phyloP scores from a whole-genome alignment of 495 filamentous ascomycete species.

The Mycothermus thermophilus region DNA sequence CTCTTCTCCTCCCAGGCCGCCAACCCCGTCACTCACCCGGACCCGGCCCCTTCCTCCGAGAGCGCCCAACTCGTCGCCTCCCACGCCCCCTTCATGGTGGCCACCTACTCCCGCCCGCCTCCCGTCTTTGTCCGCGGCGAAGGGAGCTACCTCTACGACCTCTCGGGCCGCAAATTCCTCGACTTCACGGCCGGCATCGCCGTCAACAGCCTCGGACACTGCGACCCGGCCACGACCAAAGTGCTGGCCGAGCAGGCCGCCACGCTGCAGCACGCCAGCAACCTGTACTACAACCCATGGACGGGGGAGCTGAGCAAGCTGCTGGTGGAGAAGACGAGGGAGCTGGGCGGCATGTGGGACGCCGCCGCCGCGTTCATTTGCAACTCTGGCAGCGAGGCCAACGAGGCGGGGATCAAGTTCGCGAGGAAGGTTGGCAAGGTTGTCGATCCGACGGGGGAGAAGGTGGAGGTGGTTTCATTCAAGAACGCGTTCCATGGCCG shows the following conservation, averaged over 20 bases:
- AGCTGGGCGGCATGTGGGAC: conserved; percentile 65
- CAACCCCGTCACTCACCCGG: conserved; percentile 52
- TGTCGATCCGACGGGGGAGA: conserved; percentile 52
- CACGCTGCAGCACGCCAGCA: conserved; percentile 77
- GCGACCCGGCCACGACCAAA: conserved; percentile 54
- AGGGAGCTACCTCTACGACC: conserved; percentile 78
- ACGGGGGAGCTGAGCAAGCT: conserved; percentile 71
- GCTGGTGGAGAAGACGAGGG: conserved; percentile 64
- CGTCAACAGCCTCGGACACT: conserved; percentile 84
- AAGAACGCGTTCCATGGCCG: conserved; percentile 86
- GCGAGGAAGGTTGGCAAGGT: conserved; percentile 77
- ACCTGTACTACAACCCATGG: conserved; percentile 94
- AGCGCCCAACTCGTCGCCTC: conserved; percentile 60
- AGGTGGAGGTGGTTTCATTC: conserved; percentile 81
- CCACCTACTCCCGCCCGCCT: conserved; percentile 83
- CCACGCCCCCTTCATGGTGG: conserved; percentile 75
- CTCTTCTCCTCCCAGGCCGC: conserved; percentile 18
- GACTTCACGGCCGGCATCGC: conserved; percentile 95
- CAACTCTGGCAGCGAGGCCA: conserved; percentile 90
- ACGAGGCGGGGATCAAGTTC: conserved; percentile 96
- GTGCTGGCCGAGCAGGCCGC: conserved; percentile 64
- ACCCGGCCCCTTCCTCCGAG: conserved; percentile 63
- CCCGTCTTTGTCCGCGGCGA: conserved; percentile 78
- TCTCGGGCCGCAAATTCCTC: conserved; percentile 77
- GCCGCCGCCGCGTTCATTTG: conserved; percentile 79